Conservation (phyloP, 768 basidiomycete species). For the Suillus occidentalis region DNA sequence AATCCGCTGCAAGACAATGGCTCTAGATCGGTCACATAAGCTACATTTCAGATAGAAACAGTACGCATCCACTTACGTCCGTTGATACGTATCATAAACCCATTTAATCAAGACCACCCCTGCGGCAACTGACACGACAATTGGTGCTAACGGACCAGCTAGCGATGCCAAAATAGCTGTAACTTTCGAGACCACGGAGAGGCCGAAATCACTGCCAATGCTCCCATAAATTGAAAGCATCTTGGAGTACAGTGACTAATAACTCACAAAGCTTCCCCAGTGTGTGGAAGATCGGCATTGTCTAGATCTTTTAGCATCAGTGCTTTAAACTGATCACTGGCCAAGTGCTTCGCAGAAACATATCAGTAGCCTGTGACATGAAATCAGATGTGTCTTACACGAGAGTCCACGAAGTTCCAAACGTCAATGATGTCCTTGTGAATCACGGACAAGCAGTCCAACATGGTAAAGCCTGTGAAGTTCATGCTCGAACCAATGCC, state of each 20-base stretch:
- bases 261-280: constrained; percentile 1
- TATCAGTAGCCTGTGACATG: neutral
- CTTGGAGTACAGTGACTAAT: neutral
- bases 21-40: neutral
- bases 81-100: constrained; percentile 10
- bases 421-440: constrained; percentile 19
- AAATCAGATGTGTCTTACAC: neutral
- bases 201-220: constrained; percentile 3
- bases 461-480: constrained; percentile 12
- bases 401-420: constrained; percentile 21
- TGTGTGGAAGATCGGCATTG: constrained; percentile 1
- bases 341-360: constrained; percentile 6
- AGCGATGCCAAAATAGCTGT: neutral
- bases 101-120: constrained; percentile 3
- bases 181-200: constrained; percentile 4
- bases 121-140: constrained; percentile 1
- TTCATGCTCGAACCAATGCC: constrained; percentile 11
- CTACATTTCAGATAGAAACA: neutral
- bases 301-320: constrained; percentile 7
- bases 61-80: constrained; percentile 3
- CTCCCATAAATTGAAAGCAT: neutral
- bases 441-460: constrained; percentile 16
- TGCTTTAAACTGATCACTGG: constrained; percentile 7
- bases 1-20: constrained; percentile 12
- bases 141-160: neutral